Evolutionary conservation across 257 asterid genomes (phyloP).

Genomic region (Solanum rostratum): DNA sequence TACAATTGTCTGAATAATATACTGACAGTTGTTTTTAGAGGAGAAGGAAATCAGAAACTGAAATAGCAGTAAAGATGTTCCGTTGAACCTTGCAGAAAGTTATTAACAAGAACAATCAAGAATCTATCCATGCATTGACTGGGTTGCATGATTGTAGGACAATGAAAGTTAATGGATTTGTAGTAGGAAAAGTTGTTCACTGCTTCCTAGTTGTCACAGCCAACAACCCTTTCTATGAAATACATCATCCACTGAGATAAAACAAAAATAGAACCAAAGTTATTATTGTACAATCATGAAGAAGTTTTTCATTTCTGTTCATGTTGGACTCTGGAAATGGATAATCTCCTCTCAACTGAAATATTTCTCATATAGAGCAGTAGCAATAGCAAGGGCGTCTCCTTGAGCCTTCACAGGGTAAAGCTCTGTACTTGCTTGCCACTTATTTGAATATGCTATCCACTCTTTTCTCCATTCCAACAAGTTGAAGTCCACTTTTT

Average conservation of each 20-base stretch:
- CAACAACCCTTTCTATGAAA: background rate
- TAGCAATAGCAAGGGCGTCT: slow-evolving; percentile 54
- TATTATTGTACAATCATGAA: background rate
- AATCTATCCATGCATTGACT: background rate
- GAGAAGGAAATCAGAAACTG: background rate
- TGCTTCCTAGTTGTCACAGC: background rate
- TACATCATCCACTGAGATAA: background rate
- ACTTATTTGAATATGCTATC: slow-evolving; percentile 73
- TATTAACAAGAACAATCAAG: background rate
- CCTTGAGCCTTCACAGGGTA: slow-evolving; percentile 71
- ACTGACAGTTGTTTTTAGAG: background rate
- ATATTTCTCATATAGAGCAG: slow-evolving; percentile 39
- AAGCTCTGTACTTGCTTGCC: slow-evolving; percentile 57
- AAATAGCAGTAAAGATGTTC: background rate
- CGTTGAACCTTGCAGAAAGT: background rate
- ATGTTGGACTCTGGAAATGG: background rate
- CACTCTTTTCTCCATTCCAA: slow-evolving; percentile 81
- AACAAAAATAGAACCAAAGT: background rate
- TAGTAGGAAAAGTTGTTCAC: background rate
- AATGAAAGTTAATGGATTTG: background rate
- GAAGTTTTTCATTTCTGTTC: background rate
- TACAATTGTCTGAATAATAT: background rate
- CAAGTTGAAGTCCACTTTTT: slow-evolving; percentile 40
- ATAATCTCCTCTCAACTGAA: slow-evolving; percentile 21
- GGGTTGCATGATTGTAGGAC: background rate